Evolutionary conservation across 2,329 filamentous ascomycete genomes (phyloP).

Genomic region (Curvularia sp.): DNA sequence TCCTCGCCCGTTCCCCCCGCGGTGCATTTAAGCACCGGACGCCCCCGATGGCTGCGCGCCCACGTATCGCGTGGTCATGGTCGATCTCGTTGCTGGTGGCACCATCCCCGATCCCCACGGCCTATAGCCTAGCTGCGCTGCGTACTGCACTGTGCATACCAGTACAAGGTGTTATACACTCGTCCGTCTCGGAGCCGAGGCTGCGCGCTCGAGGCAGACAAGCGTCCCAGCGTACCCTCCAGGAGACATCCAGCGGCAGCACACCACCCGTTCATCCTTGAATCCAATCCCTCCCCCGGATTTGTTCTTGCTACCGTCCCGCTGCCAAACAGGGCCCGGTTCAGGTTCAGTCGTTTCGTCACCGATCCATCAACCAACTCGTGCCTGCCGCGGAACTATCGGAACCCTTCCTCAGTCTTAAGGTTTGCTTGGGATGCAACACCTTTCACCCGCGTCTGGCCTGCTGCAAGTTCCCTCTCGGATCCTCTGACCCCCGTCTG

Average conservation of each 20-base stretch:
- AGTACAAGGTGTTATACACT: too few species aligned
- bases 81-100: slow-evolving; percentile 6
- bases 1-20: too few species aligned
- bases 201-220: slow-evolving; percentile 11
- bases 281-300: slow-evolving; percentile 14
- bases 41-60: background rate
- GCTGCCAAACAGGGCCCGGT: slow-evolving; percentile 8
- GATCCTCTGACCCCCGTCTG: background rate
- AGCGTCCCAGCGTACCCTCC: slow-evolving; percentile 8
- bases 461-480: background rate
- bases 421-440: slow-evolving; percentile 16
- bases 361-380: slow-evolving; percentile 11
- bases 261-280: slow-evolving; percentile 11
- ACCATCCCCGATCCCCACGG: slow-evolving; percentile 11
- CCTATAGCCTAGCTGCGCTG: slow-evolving; percentile 1
- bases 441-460: slow-evolving; percentile 1
- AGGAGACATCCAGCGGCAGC: slow-evolving; percentile 12
- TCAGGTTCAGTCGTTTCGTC: slow-evolving; percentile 19
- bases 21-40: slow-evolving; percentile 14
- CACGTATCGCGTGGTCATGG: slow-evolving; percentile 9
- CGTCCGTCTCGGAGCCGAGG: slow-evolving; percentile 6
- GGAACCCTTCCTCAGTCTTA: slow-evolving; percentile 1
- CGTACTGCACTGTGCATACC: background rate
- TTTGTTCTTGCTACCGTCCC: slow-evolving; percentile 14
- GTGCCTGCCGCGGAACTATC: slow-evolving; percentile 17